Base-by-base conservation (phyloP, 139 green algal genomes). In the Pleodorina starrii region DNA sequence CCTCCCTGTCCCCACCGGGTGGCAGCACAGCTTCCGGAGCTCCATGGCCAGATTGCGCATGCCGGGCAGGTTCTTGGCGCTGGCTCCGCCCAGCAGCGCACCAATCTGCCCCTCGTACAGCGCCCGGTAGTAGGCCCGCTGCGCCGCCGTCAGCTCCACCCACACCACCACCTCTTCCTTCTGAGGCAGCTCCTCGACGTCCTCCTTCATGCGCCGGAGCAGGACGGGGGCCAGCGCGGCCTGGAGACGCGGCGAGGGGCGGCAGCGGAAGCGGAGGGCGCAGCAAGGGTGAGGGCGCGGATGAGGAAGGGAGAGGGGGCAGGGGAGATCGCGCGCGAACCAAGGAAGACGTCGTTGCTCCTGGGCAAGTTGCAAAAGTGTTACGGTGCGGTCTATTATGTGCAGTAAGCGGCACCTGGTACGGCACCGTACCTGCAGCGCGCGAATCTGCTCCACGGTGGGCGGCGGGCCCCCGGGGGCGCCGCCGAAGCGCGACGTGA, bases 141-240 rank as follows among this genome's bases (percentile, higher is more conserved):
- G 97, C 90, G 96, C 88, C 0, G 79, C 29, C 1, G 97, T 98
- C 19, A 99, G 95, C 94, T 99, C 94, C 81, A 98, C 96, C 93
- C 95, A 97, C 38, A 98, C 93, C 44, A 98, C 87, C 42, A 97
- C 79, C 94, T 99, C 98, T 92, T 99, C 97, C 93, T 99, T 99
- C 91, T 97, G 94, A 21, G 98, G 98, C 90, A 99, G 95, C 29
- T 92, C 94, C 94, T 99, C 97, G 83, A 99, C 98, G 88, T 99
- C 98, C 90, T 99, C 97, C 93, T 99, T 99, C 96, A 99, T 98
- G 83, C 98, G 95, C 10, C 98, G 94, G 90, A 99, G 94, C 87
- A 99, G 95, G 23, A 98, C 75, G 2, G 97, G 97, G 21, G 90
- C 84, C 48, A 99, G 93, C 35, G 93, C 91, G 27, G 89, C 90